phyloP scores from a whole-genome alignment of 306 rosid genomes.

The Castanea sativa region DNA sequence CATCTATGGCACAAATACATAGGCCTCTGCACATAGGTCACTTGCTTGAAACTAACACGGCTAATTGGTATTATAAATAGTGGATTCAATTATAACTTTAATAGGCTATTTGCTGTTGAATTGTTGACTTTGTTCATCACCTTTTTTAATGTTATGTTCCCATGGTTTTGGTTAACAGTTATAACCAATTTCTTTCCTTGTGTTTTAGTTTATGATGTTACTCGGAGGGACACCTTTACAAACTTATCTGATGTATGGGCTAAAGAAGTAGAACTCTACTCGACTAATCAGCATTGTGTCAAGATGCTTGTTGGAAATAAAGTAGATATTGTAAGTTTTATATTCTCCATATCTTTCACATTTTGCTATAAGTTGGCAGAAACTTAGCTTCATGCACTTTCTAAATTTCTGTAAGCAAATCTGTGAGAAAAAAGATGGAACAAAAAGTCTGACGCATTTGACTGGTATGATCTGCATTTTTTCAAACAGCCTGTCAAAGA shows the following conservation, averaged over 20 bases:
- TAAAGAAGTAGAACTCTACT: conserved; percentile 89
- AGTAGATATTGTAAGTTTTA: conserved; percentile 80
- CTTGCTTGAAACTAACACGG: neutral
- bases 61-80: neutral
- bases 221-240: conserved; percentile 81
- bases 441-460: neutral
- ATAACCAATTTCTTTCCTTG: conserved; percentile 14
- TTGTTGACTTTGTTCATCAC: neutral
- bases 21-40: neutral
- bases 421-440: neutral
- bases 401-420: neutral
- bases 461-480: neutral
- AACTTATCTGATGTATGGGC: conserved; percentile 88
- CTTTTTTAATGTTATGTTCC: neutral
- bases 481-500: neutral
- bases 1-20: neutral
- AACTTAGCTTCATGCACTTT: neutral
- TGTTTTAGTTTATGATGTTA: conserved; percentile 74
- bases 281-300: conserved; percentile 75
- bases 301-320: conserved; percentile 95
- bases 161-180: neutral
- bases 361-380: neutral
- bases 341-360: conserved; percentile 9
- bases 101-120: neutral
- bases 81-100: neutral